A percentile compares a stretch with the other conserved stretches of the same genome.
These are phyloP conservation scores for Thuidium tamariscinum DNA, from an alignment of 225 moss, liverwort and hornwort species.

Conservation along the genomic window DNA sequence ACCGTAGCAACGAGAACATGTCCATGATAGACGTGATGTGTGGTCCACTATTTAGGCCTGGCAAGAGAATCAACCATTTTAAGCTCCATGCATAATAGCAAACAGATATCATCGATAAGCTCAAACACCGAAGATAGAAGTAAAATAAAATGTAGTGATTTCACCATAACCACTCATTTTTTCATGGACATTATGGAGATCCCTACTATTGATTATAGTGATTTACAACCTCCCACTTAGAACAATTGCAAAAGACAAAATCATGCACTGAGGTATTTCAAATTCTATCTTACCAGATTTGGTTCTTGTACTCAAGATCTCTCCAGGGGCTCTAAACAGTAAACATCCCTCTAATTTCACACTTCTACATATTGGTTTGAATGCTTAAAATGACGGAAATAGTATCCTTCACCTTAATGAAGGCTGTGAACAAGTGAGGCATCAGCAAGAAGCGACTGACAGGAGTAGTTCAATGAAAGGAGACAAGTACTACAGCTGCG, in stretches of 20 bases:
- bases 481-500: slow-evolving; percentile 59
- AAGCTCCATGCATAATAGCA: background rate
- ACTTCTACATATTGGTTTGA: background rate
- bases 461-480: background rate
- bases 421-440: background rate
- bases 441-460: background rate
- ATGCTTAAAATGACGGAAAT: background rate
- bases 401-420: background rate
- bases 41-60: slow-evolving; percentile 66
- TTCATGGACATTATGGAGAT: too few species aligned
- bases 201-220: background rate
- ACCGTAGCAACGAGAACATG: slow-evolving; percentile 80
- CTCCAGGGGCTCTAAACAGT: background rate
- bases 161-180: too few species aligned
- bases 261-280: background rate
- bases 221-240: background rate
- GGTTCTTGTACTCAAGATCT: background rate
- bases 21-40: slow-evolving; percentile 55
- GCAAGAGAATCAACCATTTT: background rate
- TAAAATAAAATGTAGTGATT: background rate
- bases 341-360: background rate
- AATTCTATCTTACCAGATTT: background rate
- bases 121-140: background rate
- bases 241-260: background rate
- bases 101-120: background rate